Conservation (phyloP, 2,329 filamentous ascomycete species). For the Trichoderma gracile region DNA sequence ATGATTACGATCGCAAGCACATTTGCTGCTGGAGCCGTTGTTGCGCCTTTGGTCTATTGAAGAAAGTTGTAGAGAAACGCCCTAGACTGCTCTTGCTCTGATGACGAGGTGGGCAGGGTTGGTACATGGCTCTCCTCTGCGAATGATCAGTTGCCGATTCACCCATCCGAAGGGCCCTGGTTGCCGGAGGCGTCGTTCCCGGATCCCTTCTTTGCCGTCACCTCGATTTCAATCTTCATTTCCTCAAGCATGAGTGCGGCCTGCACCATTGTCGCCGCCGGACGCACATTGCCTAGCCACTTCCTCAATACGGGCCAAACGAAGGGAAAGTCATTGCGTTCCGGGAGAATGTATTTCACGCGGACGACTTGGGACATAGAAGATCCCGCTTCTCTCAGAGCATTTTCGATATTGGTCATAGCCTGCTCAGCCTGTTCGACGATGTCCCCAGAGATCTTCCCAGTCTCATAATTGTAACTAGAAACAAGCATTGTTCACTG, state of each 20-base stretch:
- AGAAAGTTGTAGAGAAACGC: not conserved
- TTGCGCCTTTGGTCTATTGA: slow-evolving; percentile 36
- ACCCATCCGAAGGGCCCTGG: not conserved
- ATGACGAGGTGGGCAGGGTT: not conserved
- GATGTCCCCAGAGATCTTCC: slow-evolving; percentile 47
- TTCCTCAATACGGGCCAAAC: slow-evolving; percentile 53
- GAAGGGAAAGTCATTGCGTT: slow-evolving; percentile 48
- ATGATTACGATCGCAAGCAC: slow-evolving; percentile 60
- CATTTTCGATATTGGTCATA: slow-evolving; percentile 49
- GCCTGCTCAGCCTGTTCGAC: slow-evolving; percentile 53
- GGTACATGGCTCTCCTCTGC: not conserved
- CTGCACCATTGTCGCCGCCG: slow-evolving; percentile 57
- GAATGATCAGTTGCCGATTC: not conserved
- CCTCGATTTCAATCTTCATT: slow-evolving; percentile 49
- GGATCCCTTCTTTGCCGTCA: slow-evolving; percentile 42
- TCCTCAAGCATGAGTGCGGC: slow-evolving; percentile 53
- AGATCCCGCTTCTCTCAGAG: slow-evolving; percentile 47
- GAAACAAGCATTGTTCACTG: not conserved
- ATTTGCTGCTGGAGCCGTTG: slow-evolving; percentile 52
- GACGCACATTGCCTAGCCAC: slow-evolving; percentile 52
- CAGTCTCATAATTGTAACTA: slow-evolving; percentile 54
- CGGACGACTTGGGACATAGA: slow-evolving; percentile 51
- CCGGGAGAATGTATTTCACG: slow-evolving; percentile 54
- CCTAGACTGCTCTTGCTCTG: not conserved
- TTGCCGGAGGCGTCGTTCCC: not conserved